A percentile compares a stretch with the other conserved stretches of the same genome.
These are phyloP conservation scores for Candida cerambycidarum DNA, from an alignment of 805 yeast species.

Conservation along the genomic window DNA sequence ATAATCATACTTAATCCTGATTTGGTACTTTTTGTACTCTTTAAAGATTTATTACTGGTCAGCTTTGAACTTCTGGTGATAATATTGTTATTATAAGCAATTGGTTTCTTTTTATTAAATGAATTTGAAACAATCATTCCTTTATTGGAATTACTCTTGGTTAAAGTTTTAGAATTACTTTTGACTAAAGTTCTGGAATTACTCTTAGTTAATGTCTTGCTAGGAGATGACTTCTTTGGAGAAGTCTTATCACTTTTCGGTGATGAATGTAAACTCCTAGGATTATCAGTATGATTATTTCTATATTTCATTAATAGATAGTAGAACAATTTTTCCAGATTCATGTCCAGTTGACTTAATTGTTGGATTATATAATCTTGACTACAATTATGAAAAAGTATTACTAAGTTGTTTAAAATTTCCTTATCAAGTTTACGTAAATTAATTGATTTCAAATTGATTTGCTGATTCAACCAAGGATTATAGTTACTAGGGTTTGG, in stretches of 20 bases:
- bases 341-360: slow-evolving; percentile 52
- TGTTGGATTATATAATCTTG: slow-evolving; percentile 51
- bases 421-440: slow-evolving; percentile 65
- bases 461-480: slow-evolving; percentile 15
- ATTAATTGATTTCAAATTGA: slow-evolving; percentile 34
- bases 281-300: slow-evolving; percentile 50
- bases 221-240: slow-evolving; percentile 11
- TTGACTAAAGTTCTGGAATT: not conserved
- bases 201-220: slow-evolving; percentile 7
- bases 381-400: slow-evolving; percentile 78
- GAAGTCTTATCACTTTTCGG: slow-evolving; percentile 18
- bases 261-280: not conserved
- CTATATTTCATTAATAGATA: slow-evolving; percentile 72
- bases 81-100: slow-evolving; percentile 22
- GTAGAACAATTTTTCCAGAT: slow-evolving; percentile 77
- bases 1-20: slow-evolving; percentile 11
- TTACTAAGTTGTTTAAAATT: slow-evolving; percentile 71
- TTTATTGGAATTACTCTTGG: slow-evolving; percentile 21
- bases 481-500: slow-evolving; percentile 35
- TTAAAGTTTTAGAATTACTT: slow-evolving; percentile 22
- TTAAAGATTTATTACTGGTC: slow-evolving; percentile 3
- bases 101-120: slow-evolving; percentile 32
- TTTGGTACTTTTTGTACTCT: not conserved
- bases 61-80: slow-evolving; percentile 23
- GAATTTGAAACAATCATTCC: slow-evolving; percentile 40